These are phyloP conservation scores for Centaurea solstitialis DNA, from an alignment of 129 eudicot genomes.

Conservation along the genomic window DNA sequence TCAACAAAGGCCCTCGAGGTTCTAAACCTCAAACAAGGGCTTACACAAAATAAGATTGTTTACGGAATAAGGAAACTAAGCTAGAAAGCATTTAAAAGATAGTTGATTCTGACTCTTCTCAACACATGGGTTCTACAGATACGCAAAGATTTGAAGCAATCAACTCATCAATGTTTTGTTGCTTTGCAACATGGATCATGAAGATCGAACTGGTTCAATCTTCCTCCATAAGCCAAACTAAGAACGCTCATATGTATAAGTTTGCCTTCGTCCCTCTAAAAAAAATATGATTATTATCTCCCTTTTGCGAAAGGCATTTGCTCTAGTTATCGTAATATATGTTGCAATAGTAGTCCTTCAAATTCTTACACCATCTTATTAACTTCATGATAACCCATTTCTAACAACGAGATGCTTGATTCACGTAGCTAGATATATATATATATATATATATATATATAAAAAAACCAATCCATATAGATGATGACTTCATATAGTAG, in stretches of 20 bases:
- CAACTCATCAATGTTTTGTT: neutral
- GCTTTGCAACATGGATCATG: neutral
- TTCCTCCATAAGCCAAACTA: neutral
- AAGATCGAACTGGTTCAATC: neutral
- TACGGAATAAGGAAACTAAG: too few relatives aligned
- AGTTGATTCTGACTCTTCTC: too few relatives aligned
- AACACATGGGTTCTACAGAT: too few relatives aligned
- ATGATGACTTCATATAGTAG: neutral
- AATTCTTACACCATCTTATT: neutral
- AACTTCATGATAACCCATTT: neutral
- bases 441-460: too few relatives aligned
- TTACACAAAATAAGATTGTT: too few relatives aligned
- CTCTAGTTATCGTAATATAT: neutral
- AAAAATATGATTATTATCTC: neutral
- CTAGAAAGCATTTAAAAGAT: too few relatives aligned
- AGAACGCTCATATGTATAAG: too few relatives aligned
- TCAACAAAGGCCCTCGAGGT: too few relatives aligned
- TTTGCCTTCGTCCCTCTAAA: too few relatives aligned
- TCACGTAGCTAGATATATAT: neutral
- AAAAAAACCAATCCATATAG: neutral
- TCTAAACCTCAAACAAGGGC: too few relatives aligned
- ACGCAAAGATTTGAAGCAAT: neutral
- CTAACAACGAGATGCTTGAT: neutral
- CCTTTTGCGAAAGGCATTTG: neutral
- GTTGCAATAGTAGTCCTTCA: neutral